phyloP scores from a whole-genome alignment of 2,329 filamentous ascomycete species.

The Arthrobotrys musiformis region DNA sequence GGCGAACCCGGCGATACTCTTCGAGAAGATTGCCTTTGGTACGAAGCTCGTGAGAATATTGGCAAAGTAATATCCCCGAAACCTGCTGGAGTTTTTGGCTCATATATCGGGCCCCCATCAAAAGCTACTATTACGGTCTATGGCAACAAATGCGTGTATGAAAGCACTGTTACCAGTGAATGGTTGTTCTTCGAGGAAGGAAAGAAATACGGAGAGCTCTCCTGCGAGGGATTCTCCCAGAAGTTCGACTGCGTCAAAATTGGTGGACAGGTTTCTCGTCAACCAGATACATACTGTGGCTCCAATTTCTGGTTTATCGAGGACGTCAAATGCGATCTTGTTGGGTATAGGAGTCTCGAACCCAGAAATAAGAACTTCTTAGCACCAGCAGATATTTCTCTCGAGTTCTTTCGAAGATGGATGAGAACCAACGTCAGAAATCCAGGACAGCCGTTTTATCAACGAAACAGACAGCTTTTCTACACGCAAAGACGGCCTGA shows the following conservation, averaged over 20 bases:
- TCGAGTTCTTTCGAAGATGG: constrained; percentile 15
- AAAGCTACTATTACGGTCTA: background rate
- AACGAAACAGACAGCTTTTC: constrained; percentile 24
- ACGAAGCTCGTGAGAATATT: background rate
- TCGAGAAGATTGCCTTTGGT: background rate
- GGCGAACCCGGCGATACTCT: background rate
- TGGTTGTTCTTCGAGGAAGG: background rate
- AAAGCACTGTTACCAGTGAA: background rate
- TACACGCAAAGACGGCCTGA: constrained; percentile 27
- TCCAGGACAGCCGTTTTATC: constrained; percentile 16
- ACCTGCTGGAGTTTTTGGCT: constrained; percentile 1
- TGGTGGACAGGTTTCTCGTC: constrained; percentile 12
- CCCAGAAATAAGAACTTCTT: constrained; percentile 22
- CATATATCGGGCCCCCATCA: constrained; percentile 13
- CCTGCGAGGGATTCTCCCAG: background rate
- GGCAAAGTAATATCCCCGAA: background rate
- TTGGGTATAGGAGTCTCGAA: constrained; percentile 4
- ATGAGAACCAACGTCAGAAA: background rate
- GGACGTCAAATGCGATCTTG: constrained; percentile 23
- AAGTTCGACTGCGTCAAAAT: constrained; percentile 14
- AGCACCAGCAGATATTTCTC: background rate
- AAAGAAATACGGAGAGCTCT: background rate
- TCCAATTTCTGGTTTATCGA: constrained; percentile 5
- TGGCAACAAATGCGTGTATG: background rate
- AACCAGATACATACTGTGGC: constrained; percentile 2